These are phyloP conservation scores for Ceratocystis alfenasii DNA, from an alignment of 2,329 filamentous ascomycete genomes.

Conservation along the genomic window DNA sequence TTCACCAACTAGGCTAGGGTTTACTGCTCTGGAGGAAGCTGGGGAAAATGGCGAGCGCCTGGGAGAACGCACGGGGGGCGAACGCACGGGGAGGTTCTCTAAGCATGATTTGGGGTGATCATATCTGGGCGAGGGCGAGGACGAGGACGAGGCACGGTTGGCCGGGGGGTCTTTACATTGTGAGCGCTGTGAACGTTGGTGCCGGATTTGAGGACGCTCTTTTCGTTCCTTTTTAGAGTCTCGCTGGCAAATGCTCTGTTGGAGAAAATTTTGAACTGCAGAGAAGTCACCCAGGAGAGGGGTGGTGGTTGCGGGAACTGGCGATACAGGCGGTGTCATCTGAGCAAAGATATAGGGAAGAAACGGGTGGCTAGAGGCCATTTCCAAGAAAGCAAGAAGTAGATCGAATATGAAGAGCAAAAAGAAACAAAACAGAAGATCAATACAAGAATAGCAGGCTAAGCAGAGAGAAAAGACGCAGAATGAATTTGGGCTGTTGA, in stretches of 20 bases:
- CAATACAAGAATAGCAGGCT: background rate
- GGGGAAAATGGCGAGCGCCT: background rate
- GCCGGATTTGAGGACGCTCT: background rate
- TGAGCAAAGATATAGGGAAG: conserved; percentile 19
- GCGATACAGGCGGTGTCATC: conserved; percentile 21
- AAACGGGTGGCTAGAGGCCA: conserved; percentile 3
- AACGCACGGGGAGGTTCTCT: background rate
- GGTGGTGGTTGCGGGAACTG: conserved; percentile 15
- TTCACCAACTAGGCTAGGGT: background rate
- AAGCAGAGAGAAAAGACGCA: background rate
- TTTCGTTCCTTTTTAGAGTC: background rate
- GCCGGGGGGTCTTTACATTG: conserved; percentile 6
- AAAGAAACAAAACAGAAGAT: background rate
- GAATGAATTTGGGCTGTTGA: background rate
- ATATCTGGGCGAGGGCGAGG: background rate
- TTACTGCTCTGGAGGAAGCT: background rate
- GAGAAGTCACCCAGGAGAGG: conserved; percentile 19
- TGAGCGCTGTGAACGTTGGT: background rate
- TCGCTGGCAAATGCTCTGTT: conserved; percentile 8
- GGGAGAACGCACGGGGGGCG: no score
- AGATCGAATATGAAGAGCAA: background rate
- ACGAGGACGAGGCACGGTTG: background rate
- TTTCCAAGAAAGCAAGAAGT: background rate
- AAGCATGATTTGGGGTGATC: background rate
- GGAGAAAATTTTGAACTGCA: background rate